These are phyloP conservation scores for Dissophora globulifera DNA, from an alignment of 192 early-diverging fungal genomes.

Conservation along the genomic window DNA sequence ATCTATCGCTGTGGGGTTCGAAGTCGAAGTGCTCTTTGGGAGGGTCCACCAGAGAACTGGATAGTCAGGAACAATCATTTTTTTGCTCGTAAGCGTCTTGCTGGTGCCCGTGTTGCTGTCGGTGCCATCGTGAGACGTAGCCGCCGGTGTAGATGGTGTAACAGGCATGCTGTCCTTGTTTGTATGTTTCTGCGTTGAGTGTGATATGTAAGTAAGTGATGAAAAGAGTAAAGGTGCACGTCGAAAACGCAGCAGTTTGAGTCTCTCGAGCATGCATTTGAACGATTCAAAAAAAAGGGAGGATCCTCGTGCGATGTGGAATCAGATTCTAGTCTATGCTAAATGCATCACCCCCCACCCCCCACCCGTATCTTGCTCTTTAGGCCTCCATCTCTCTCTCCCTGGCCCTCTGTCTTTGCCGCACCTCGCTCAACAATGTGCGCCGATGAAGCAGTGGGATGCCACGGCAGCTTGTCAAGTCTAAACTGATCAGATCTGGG, in stretches of 20 bases:
- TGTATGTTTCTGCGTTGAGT: too few species aligned
- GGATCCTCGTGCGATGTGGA: too few species aligned
- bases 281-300: too few species aligned
- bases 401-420: neutral
- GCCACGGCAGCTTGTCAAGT: constrained; percentile 39
- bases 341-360: too few species aligned
- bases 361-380: neutral
- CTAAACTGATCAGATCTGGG: constrained; percentile 14
- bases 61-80: constrained; percentile 8
- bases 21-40: neutral
- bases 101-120: neutral
- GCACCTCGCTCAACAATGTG: constrained; percentile 27
- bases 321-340: too few species aligned
- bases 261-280: too few species aligned
- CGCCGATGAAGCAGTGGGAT: constrained; percentile 29
- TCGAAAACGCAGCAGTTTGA: too few species aligned
- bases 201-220: too few species aligned
- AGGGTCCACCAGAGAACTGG: constrained; percentile 32
- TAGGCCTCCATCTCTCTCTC: neutral
- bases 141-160: neutral
- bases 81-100: constrained; percentile 15
- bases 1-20: neutral
- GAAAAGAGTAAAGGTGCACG: too few species aligned
- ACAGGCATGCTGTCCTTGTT: neutral
- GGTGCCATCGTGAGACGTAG: neutral